Percentiles rank a stretch among this genome's conserved stretches.
phyloP scores from a whole-genome alignment of 352 stramenopile genomes.

The Globisporangium nunn region DNA sequence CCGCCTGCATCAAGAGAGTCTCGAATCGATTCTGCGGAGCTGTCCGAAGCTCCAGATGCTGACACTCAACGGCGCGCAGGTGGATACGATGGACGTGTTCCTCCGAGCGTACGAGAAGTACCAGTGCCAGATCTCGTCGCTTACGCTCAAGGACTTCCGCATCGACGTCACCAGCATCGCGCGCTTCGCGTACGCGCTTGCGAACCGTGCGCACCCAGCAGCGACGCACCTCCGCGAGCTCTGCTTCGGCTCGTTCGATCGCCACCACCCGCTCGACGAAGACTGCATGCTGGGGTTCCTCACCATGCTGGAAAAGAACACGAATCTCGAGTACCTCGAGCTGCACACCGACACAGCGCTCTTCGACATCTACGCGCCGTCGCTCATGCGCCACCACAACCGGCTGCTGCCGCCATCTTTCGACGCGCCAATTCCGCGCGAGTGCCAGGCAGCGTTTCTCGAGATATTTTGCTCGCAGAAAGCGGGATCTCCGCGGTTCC shows the following conservation, averaged over 20 bases:
- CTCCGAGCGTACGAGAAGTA: conserved; percentile 9
- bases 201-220: background rate
- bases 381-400: conserved; percentile 7
- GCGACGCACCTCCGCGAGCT: conserved; percentile 8
- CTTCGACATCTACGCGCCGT: conserved; percentile 11
- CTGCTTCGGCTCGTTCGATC: conserved; percentile 12
- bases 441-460: conserved; percentile 6
- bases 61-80: conserved; percentile 17
- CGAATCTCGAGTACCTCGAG: conserved; percentile 9
- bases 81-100: conserved; percentile 27
- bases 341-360: conserved; percentile 9
- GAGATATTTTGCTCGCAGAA: conserved; percentile 2
- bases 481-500: background rate
- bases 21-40: conserved; percentile 17
- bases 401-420: background rate
- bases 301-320: conserved; percentile 5
- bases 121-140: conserved; percentile 7
- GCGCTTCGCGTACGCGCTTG: conserved; percentile 6
- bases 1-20: conserved; percentile 15
- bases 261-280: conserved; percentile 9
- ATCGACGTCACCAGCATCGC: conserved; percentile 8
- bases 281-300: conserved; percentile 11
- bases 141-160: conserved; percentile 13
- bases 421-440: background rate
- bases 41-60: conserved; percentile 19